Evolutionary conservation across 1,284 basidiomycete genomes (phyloP), one percentile per base, ranked within the genome.

Genomic region (Agroathelia rolfsii): DNA sequence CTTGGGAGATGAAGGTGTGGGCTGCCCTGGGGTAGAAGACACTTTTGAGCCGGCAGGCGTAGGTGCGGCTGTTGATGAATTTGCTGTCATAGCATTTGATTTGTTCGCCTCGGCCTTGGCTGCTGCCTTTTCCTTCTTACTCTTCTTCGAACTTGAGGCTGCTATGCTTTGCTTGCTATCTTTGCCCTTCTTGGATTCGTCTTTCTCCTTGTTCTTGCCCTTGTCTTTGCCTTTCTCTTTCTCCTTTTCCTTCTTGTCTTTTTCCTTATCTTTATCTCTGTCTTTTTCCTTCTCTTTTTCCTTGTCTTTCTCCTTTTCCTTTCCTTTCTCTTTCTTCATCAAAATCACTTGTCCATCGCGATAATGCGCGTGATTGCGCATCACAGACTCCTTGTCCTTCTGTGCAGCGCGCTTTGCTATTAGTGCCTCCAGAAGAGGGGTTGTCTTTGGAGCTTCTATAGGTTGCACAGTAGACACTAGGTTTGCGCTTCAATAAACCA

Each of bases 391-490:
- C 46, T 74, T 80, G 48, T 83, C 80, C 41, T 72, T 76, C 45
- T 74, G 67, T 0, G 78, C 77, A 3, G 67, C 66, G 48, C 80
- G 83, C 53, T 86, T 79, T 0, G 80, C 80, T 45, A 84, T 85
- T 35, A 95, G 70, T 2, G 88, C 86, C 46, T 92, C 88, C 20
- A 95, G 71, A 15, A 94, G 68, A 0, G 90, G 90, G 0, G 90
- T 94, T 0, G 82, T 81, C 38, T 78, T 87, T 1, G 85, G 81
- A 18, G 58, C 62, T 2, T 73, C 63, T 0, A 63, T 53, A 0
- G 69, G 62, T 41, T 74, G 74, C 3, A 62, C 63, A 3, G 76
- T 66, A 0, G 75, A 69, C 42, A 78, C 79, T 83, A 34, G 15
- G 24, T 13, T n/a, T n/a, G n/a, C n/a, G n/a, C n/a, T n/a, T 14